Base-by-base conservation (phyloP, 2,329 filamentous ascomycete species). In the Colletotrichum tabaci region DNA sequence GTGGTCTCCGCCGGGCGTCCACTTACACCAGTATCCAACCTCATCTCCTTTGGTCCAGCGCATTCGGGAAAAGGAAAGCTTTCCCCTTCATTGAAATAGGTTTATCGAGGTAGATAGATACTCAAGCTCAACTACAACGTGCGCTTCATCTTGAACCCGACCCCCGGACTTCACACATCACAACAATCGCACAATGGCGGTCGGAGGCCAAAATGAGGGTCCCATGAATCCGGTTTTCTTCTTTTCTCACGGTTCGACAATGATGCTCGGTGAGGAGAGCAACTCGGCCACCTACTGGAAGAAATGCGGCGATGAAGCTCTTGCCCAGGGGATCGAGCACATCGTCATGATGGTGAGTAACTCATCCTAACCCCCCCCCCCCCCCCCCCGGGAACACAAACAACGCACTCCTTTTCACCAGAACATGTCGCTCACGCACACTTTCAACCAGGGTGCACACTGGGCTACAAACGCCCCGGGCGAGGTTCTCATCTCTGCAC, bases 191-290 rank as follows among this genome's bases (percentile, higher is more conserved):
- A 52, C 10, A 40, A 72, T 72, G 69, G 69, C 69, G 7, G 21
- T 64, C 12, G 69, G 69, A 26, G 49, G 30, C 13, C 60, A 63
- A 42, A 53, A 68, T 23, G 65, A 72, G 47, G 69, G 58, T 4
- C 26, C 53, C 30, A 68, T 72, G 69, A 86, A 89, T 7, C 90
- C 90, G 2, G 89, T 92, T 0, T 88, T 91, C 77, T 89, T 92
- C 81, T 92, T 92, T 80, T 91, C 90, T 3, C 91, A 93, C 86
- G 91, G 91, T 77, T 91, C 90, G 16, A 92, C 90, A 49, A 92
- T 92, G 90, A 93, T 92, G 91, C 81, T 92, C 16, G 91, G 90
- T 46, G 91, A 92, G 76, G 87, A 91, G 75, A 89, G 87, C 16
- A 79, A 82, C 2, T 90, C 89, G 0, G 90, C 90, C 13, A 84